Percentiles rank a stretch among this genome's conserved stretches.
phyloP scores from a whole-genome alignment of 2,329 filamentous ascomycete genomes.

The Chaetothyriales sp. region DNA sequence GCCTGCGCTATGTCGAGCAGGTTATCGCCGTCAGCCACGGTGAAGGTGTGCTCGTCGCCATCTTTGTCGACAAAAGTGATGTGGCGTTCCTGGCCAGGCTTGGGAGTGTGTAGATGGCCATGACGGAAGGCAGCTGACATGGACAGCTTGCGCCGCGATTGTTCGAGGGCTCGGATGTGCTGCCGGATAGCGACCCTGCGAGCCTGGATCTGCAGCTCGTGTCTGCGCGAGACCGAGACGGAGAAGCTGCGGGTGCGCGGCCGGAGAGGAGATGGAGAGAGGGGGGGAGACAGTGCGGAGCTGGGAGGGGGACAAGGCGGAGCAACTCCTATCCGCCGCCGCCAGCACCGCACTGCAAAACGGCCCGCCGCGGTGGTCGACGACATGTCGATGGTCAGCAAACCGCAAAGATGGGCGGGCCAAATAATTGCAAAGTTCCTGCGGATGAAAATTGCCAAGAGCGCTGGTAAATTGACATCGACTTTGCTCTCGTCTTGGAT shows the following conservation, averaged over 20 bases:
- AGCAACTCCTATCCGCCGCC: background rate
- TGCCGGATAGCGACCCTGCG: slow-evolving; percentile 13
- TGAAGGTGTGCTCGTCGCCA: slow-evolving; percentile 56
- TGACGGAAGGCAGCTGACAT: slow-evolving; percentile 47
- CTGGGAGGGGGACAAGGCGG: background rate
- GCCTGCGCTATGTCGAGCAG: slow-evolving; percentile 88
- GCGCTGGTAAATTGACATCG: too few relatives aligned
- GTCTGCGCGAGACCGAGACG: slow-evolving; percentile 18
- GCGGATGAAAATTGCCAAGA: too few relatives aligned
- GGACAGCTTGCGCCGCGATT: slow-evolving; percentile 44
- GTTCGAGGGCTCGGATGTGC: slow-evolving; percentile 16
- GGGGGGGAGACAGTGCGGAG: too few relatives aligned
- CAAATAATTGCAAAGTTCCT: too few relatives aligned
- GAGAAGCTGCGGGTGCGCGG: slow-evolving; percentile 18
- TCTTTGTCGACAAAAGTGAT: slow-evolving; percentile 94
- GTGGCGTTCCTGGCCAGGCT: slow-evolving; percentile 83
- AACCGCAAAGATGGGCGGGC: background rate
- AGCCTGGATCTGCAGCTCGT: slow-evolving; percentile 9
- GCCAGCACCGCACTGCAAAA: background rate
- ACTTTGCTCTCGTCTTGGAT: too few relatives aligned
- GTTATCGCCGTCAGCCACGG: slow-evolving; percentile 77
- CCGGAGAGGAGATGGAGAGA: background rate
- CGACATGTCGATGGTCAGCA: background rate
- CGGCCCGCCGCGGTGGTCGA: background rate
- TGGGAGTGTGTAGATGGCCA: slow-evolving; percentile 68